Percentiles rank a stretch among this genome's conserved stretches.
These are phyloP conservation scores for Acacia confusa DNA, from an alignment of 306 rosid genomes.

Conservation along the genomic window DNA sequence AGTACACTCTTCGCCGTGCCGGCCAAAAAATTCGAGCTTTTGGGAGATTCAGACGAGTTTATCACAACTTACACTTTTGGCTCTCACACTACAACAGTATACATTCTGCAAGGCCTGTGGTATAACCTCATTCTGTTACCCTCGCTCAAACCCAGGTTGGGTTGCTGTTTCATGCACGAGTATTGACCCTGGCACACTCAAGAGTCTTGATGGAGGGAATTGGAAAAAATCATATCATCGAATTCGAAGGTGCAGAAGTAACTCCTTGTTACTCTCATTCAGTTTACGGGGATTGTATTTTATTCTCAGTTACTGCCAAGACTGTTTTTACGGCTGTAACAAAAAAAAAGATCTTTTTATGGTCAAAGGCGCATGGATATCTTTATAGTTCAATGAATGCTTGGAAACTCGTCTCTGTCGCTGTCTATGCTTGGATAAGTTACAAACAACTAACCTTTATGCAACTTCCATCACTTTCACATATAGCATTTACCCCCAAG, in stretches of 20 bases:
- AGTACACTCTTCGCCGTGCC: constrained; percentile 68
- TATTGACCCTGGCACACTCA: constrained; percentile 78
- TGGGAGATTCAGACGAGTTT: constrained; percentile 58
- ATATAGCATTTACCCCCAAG: not conserved
- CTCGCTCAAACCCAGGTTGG: constrained; percentile 92
- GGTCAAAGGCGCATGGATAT: not conserved
- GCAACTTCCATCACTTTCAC: not conserved
- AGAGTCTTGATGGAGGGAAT: constrained; percentile 62
- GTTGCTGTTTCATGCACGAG: constrained; percentile 68
- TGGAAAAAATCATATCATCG: constrained; percentile 52
- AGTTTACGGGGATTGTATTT: not conserved
- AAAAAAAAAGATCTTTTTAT: not conserved
- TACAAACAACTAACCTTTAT: not conserved
- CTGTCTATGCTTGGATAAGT: not conserved
- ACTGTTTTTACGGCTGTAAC: not conserved
- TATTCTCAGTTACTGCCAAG: not conserved
- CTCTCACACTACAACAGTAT: constrained; percentile 77
- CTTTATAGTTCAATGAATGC: no score
- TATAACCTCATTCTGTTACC: constrained; percentile 78
- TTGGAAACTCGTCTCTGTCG: no score
- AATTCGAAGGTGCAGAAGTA: constrained; percentile 47
- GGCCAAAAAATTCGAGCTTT: constrained; percentile 55
- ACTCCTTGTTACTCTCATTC: not conserved
- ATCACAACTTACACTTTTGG: constrained; percentile 79
- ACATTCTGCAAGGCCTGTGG: constrained; percentile 82